phyloP scores from a whole-genome alignment of 257 asterid species.

The Leonotis leonurus region DNA sequence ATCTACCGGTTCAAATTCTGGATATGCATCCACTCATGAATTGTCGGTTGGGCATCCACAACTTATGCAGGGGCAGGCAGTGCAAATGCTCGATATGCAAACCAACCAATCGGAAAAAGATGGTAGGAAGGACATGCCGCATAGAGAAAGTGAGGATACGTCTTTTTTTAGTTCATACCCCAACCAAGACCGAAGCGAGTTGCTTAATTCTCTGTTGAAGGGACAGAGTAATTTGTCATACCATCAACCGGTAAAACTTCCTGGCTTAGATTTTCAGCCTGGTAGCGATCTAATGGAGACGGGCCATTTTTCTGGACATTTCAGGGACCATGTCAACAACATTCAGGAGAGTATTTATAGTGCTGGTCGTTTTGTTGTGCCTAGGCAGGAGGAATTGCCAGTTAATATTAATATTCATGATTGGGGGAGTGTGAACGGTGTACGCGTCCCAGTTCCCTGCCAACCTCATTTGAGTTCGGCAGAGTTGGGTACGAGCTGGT shows the following conservation, averaged over 20 bases:
- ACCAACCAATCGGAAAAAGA: slow-evolving; percentile 32
- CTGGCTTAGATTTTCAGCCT: slow-evolving; percentile 45
- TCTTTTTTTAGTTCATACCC: slow-evolving; percentile 47
- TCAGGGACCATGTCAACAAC: slow-evolving; percentile 49
- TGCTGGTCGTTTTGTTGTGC: slow-evolving; percentile 50
- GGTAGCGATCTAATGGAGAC: slow-evolving; percentile 41
- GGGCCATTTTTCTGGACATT: slow-evolving; percentile 46
- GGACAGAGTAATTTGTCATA: slow-evolving; percentile 39
- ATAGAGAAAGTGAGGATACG: slow-evolving; percentile 35
- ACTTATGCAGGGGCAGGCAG: slow-evolving; percentile 42
- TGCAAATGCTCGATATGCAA: slow-evolving; percentile 39
- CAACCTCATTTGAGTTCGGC: slow-evolving; percentile 44
- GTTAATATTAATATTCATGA: slow-evolving; percentile 38
- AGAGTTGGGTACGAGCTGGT: slow-evolving; percentile 52
- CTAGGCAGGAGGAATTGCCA: slow-evolving; percentile 40
- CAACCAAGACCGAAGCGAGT: slow-evolving; percentile 48
- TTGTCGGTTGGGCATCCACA: slow-evolving; percentile 53
- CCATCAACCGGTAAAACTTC: slow-evolving; percentile 49
- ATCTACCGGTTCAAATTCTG: slow-evolving; percentile 39
- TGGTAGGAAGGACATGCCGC: too few relatives aligned
- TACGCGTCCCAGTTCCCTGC: slow-evolving; percentile 37
- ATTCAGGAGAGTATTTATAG: slow-evolving; percentile 40
- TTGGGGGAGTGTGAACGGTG: slow-evolving; percentile 44
- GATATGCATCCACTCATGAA: slow-evolving; percentile 47
- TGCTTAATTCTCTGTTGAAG: slow-evolving; percentile 55